These are phyloP conservation scores for Straminergon stramineum DNA, from an alignment of 225 moss, liverwort and hornwort genomes.

Conservation along the genomic window DNA sequence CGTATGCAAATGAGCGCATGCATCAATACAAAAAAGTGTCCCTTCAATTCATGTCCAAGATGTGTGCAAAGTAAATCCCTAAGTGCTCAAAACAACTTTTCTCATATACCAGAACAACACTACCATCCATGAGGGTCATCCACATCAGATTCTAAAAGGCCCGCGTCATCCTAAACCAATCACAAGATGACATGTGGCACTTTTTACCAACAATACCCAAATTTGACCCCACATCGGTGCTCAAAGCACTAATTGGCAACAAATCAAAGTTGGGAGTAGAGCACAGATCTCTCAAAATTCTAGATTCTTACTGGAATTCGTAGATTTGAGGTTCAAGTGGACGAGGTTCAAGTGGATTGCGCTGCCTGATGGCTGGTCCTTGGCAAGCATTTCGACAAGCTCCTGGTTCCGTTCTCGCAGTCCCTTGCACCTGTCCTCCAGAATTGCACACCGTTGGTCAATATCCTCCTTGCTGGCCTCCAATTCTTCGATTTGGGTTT, in stretches of 20 bases:
- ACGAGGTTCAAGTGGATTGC: background rate
- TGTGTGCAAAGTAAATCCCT: background rate
- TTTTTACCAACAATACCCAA: background rate
- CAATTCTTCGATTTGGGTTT: conserved; percentile 28
- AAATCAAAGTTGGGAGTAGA: background rate
- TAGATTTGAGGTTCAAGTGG: background rate
- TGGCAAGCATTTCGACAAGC: background rate
- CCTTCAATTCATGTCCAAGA: conserved; percentile 21
- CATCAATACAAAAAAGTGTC: background rate
- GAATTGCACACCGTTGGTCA: background rate
- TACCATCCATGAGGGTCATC: background rate
- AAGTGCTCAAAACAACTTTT: background rate
- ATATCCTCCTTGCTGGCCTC: conserved; percentile 17
- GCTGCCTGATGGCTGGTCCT: background rate
- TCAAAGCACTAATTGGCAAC: background rate
- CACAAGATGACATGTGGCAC: background rate
- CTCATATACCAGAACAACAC: background rate
- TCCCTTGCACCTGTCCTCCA: conserved; percentile 2
- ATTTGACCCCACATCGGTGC: background rate
- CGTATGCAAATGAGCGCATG: background rate
- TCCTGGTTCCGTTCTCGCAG: conserved; percentile 14
- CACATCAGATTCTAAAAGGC: background rate
- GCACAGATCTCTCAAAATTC: background rate
- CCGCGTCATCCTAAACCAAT: background rate
- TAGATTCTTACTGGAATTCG: background rate